These are phyloP conservation scores for Scalesia atractyloides DNA, from an alignment of 129 eudicot genomes.

Conservation along the genomic window DNA sequence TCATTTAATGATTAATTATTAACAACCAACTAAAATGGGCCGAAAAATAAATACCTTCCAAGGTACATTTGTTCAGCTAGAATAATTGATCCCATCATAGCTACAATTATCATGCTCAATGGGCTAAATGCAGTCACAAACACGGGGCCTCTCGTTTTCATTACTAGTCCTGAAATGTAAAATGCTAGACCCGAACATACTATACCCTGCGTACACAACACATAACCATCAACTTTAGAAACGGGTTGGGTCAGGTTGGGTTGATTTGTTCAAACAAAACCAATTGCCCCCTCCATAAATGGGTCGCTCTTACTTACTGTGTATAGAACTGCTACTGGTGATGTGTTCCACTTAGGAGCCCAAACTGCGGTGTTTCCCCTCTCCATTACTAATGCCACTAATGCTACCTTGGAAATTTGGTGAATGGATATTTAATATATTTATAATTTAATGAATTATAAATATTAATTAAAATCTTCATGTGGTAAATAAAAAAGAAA, in stretches of 20 bases:
- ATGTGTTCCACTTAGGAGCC: conserved; percentile 56
- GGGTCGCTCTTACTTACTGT: conserved; percentile 40
- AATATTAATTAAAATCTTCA: no score
- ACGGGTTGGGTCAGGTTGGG: not conserved
- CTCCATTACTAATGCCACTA: conserved; percentile 54
- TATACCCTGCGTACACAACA: conserved; percentile 52
- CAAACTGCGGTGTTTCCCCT: conserved; percentile 51
- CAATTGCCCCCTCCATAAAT: no score
- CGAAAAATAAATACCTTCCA: conserved; percentile 51
- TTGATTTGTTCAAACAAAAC: not conserved
- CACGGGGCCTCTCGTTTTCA: conserved; percentile 71
- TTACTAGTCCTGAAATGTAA: conserved; percentile 67
- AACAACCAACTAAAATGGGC: not conserved
- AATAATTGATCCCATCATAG: conserved; percentile 59
- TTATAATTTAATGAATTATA: no score
- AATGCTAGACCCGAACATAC: conserved; percentile 76
- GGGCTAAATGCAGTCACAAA: conserved; percentile 80
- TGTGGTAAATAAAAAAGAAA: no score
- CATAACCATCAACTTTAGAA: not conserved
- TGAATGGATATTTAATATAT: no score
- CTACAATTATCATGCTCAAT: conserved; percentile 65
- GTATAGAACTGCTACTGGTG: conserved; percentile 46
- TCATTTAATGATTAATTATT: not conserved
- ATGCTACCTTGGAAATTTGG: no score
- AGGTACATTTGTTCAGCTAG: conserved; percentile 56